Evolutionary conservation across 768 basidiomycete species (phyloP).

Genomic region (Inosperma sp.): DNA sequence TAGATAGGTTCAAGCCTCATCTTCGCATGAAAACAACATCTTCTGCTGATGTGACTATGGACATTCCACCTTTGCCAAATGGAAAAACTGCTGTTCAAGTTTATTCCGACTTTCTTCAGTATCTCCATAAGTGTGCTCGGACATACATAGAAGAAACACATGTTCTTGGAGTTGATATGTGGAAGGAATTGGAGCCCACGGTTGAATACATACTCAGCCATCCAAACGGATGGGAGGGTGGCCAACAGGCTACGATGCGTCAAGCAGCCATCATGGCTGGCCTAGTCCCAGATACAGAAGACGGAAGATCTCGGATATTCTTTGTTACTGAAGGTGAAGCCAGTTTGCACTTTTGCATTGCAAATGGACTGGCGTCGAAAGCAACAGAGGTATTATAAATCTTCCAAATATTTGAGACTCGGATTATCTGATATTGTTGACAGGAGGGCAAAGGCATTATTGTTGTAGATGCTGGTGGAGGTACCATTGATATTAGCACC

Average conservation of each 20-base stretch:
- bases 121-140: too few species aligned
- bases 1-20: too few species aligned
- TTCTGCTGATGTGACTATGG: too few species aligned
- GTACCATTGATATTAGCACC: conserved; percentile 53
- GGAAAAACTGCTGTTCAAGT: too few species aligned
- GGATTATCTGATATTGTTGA: background rate
- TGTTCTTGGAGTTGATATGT: too few species aligned
- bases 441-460: conserved; percentile 43
- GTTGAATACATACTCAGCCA: too few species aligned
- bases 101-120: too few species aligned
- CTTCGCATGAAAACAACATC: too few species aligned
- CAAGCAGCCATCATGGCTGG: conserved; percentile 47
- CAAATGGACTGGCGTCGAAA: conserved; percentile 30
- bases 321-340: conserved; percentile 60
- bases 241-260: conserved; percentile 50
- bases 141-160: too few species aligned
- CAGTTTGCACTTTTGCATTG: conserved; percentile 48
- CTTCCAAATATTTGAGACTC: background rate
- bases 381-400: conserved; percentile 14
- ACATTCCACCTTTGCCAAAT: too few species aligned
- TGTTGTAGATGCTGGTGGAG: conserved; percentile 57
- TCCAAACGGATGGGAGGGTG: conserved; percentile 58
- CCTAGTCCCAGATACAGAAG: conserved; percentile 36
- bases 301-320: conserved; percentile 38
- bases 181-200: too few species aligned